Evolutionary conservation across 73 alveolate species (phyloP), one percentile per base, ranked within the genome.

Genomic region (Loxodes magnus): DNA sequence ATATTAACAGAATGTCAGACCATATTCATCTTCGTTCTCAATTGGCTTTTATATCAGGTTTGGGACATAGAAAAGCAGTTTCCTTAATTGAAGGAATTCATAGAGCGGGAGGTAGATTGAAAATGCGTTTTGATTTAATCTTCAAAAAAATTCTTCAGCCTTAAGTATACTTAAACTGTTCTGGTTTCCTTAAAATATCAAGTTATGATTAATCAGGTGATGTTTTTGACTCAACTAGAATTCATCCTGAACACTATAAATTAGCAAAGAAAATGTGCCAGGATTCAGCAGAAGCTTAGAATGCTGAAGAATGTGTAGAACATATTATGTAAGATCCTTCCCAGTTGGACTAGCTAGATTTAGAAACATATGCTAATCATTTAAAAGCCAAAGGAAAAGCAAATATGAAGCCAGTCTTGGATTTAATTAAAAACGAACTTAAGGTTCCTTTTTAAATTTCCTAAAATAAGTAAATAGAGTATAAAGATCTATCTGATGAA

Each of bases 61-160:
- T 86, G 17, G 96, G 96, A 1, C 96, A 93, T 12, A 55, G 75
- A 22, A 86, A 80, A 65, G 88, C 94, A 1, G 55, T 80, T 37
- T 42, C 46, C 38, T 48, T 80, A 43, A 69, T 86, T 24, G 56
- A 73, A 37, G 43, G 35, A 24, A 17, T 57, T 28, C 41, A 71
- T 27, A 20, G 48, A 28, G 16, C 28, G 5, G 74, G 73, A 4
- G 31, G 25, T 7, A 35, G 35, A 24, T 22, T 46, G 5, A 15
- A 12, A 43, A 64, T 10, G 36, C 35, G 82, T 56, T 42, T 64
- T 42, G 68, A 77, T 30, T 3, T 55, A 41, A 53, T 55, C 39
- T 24, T 53, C 37, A 35, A 57, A 35, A 15, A 27, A 41, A 16
- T 48, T 59, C 16, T 65, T 5, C 52, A 37, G 15, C 34, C 16